Evolutionary conservation across 305 asterid genomes (phyloP).

Genomic region (Euphrasia arctica): DNA sequence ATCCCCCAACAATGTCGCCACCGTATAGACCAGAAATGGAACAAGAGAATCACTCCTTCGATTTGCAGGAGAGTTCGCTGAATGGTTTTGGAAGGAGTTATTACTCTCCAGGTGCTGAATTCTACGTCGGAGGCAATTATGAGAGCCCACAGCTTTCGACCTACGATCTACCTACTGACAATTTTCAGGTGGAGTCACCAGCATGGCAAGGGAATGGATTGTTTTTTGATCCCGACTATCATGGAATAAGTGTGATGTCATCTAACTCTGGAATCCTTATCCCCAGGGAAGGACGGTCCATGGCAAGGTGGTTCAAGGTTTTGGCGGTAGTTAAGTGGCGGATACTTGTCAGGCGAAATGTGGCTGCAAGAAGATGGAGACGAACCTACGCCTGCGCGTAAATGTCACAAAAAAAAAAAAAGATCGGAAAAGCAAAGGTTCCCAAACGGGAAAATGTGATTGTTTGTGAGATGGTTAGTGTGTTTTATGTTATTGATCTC

Average conservation of each 20-base stretch:
- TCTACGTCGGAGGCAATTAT: slow-evolving; percentile 36
- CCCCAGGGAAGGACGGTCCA: slow-evolving; percentile 46
- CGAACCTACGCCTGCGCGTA: slow-evolving; percentile 29
- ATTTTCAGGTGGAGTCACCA: slow-evolving; percentile 46
- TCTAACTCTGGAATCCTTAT: slow-evolving; percentile 39
- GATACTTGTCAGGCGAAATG: slow-evolving; percentile 53
- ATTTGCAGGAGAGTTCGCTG: slow-evolving; percentile 41
- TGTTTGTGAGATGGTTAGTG: slow-evolving; percentile 4
- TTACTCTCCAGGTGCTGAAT: slow-evolving; percentile 40
- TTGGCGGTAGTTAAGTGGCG: slow-evolving; percentile 77
- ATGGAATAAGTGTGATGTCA: slow-evolving; percentile 34
- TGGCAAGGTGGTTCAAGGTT: slow-evolving; percentile 74
- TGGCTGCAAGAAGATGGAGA: slow-evolving; percentile 48
- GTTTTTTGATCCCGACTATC: slow-evolving; percentile 36
- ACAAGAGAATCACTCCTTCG: slow-evolving; percentile 34
- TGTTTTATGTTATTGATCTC: neutral
- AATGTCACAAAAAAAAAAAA: slow-evolving; percentile 3
- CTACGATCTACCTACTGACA: slow-evolving; percentile 36
- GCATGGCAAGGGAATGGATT: slow-evolving; percentile 43
- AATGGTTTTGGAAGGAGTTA: slow-evolving; percentile 36
- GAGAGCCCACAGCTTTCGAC: slow-evolving; percentile 33
- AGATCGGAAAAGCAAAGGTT: neutral
- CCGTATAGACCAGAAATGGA: slow-evolving; percentile 30
- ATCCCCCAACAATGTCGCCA: slow-evolving; percentile 29
- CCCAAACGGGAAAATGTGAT: neutral